Percentiles rank a stretch among this genome's conserved stretches.
phyloP scores from a whole-genome alignment of 1,139 yeast species.

The Pneumocystis carinii region DNA sequence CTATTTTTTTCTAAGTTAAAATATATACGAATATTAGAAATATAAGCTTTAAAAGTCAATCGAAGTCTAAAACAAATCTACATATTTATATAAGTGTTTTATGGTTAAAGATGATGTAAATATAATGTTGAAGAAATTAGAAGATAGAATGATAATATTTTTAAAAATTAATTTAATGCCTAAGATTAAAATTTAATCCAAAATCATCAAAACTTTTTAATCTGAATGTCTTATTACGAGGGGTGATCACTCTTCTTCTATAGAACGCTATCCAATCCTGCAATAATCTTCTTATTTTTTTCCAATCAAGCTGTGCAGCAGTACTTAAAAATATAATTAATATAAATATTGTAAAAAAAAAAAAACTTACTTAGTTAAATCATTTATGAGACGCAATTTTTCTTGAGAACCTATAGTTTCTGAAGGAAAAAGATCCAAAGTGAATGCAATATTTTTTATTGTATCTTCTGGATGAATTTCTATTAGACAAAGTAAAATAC shows the following conservation, averaged over 20 bases:
- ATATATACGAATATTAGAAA: too few species aligned
- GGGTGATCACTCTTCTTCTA: slow-evolving; percentile 7
- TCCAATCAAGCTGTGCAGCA: slow-evolving; percentile 1
- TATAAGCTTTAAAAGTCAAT: too few species aligned
- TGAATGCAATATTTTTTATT: slow-evolving; percentile 45
- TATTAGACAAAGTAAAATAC: slow-evolving; percentile 52
- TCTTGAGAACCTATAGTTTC: slow-evolving; percentile 53
- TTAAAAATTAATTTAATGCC: background rate
- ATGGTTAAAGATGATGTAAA: too few species aligned
- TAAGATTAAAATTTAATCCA: background rate
- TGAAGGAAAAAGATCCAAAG: slow-evolving; percentile 40
- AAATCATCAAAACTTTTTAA: background rate
- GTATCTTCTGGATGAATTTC: slow-evolving; percentile 37
- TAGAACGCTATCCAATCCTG: slow-evolving; percentile 10
- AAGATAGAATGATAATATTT: too few species aligned
- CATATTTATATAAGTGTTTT: too few species aligned
- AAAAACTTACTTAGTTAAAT: slow-evolving; percentile 1
- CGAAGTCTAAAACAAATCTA: too few species aligned
- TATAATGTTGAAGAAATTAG: too few species aligned
- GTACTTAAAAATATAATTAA: background rate
- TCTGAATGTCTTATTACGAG: slow-evolving; percentile 1
- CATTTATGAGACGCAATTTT: slow-evolving; percentile 37
- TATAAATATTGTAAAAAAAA: background rate
- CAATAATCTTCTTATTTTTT: slow-evolving; percentile 6
- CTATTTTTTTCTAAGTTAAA: too few species aligned